These are phyloP conservation scores for Cyberlindnera xishuangbannaensis DNA, from an alignment of 805 yeast genomes.

Conservation along the genomic window DNA sequence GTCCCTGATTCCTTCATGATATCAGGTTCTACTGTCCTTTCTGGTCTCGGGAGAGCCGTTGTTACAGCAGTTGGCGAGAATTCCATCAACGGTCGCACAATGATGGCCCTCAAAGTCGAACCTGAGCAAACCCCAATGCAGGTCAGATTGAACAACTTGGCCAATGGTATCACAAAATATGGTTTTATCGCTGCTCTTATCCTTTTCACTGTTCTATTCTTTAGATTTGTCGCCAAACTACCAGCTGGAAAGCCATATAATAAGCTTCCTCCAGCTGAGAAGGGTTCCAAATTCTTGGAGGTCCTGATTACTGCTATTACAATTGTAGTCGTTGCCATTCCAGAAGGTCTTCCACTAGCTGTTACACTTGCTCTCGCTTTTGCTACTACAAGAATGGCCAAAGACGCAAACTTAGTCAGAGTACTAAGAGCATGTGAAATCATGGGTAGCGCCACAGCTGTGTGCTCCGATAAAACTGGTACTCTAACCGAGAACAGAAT, in stretches of 20 bases:
- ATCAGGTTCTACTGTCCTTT: conserved; percentile 83
- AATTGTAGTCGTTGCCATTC: conserved; percentile 96
- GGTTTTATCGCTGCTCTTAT: conserved; percentile 82
- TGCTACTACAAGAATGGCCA: conserved; percentile 97
- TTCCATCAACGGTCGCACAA: conserved; percentile 88
- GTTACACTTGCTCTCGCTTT: conserved; percentile 95
- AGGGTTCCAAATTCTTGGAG: conserved; percentile 79
- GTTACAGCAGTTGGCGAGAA: conserved; percentile 88
- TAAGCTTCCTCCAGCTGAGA: conserved; percentile 52
- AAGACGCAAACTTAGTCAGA: conserved; percentile 93
- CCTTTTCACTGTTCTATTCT: conserved; percentile 73
- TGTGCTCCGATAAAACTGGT: conserved; percentile 97
- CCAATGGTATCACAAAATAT: conserved; percentile 92
- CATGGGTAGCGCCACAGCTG: conserved; percentile 97
- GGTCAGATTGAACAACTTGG: conserved; percentile 69
- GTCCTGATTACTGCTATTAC: conserved; percentile 89
- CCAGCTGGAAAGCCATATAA: conserved; percentile 45
- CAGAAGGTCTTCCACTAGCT: conserved; percentile 97
- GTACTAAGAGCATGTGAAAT: conserved; percentile 93
- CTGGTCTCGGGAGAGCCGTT: conserved; percentile 81
- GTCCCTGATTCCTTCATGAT: conserved; percentile 77
- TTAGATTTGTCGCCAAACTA: conserved; percentile 63
- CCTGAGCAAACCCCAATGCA: conserved; percentile 87
- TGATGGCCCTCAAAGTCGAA: conserved; percentile 72
- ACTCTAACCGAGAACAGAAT: conserved; percentile 91